phyloP scores from a whole-genome alignment of 2,329 filamentous ascomycete species.

The Aspergillus proliferans region DNA sequence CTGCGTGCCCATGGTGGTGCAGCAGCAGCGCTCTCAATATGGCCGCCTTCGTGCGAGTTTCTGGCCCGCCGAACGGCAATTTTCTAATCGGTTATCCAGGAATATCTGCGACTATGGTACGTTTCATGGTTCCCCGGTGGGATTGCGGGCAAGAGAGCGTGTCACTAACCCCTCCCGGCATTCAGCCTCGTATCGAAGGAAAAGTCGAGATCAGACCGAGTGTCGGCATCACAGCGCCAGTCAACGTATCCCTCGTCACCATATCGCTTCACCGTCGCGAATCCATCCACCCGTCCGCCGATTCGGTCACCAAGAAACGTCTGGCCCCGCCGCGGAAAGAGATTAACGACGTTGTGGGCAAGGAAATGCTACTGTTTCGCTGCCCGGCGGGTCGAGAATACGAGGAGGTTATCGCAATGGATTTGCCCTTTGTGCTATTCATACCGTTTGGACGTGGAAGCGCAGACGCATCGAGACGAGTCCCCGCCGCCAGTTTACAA shows the following conservation, averaged over 20 bases:
- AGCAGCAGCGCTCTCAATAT: conserved; percentile 42
- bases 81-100: conserved; percentile 96
- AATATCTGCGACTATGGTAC: conserved; percentile 92
- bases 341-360: conserved; percentile 85
- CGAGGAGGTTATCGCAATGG: conserved; percentile 90
- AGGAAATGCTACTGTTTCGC: conserved; percentile 87
- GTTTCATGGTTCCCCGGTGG: conserved; percentile 32
- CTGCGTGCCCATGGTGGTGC: conserved; percentile 36
- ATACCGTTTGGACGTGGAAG: conserved; percentile 91
- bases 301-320: conserved; percentile 88
- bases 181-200: conserved; percentile 88
- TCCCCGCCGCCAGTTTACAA: conserved; percentile 87
- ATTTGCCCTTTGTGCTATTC: conserved; percentile 93
- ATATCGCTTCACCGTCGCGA: conserved; percentile 91
- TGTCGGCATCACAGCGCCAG: conserved; percentile 77
- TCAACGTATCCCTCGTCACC: conserved; percentile 84
- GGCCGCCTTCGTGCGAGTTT: conserved; percentile 88
- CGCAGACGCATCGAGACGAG: conserved; percentile 79
- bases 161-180: conserved; percentile 6
- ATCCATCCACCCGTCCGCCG: conserved; percentile 92
- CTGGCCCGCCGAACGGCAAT: conserved; percentile 92
- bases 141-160: too few species aligned
- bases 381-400: conserved; percentile 77
- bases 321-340: conserved; percentile 86
- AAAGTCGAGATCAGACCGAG: conserved; percentile 93